A percentile compares a stretch with the other conserved stretches of the same genome.
phyloP scores from a whole-genome alignment of 2,329 filamentous ascomycete genomes.

The Pyricularia sp. region DNA sequence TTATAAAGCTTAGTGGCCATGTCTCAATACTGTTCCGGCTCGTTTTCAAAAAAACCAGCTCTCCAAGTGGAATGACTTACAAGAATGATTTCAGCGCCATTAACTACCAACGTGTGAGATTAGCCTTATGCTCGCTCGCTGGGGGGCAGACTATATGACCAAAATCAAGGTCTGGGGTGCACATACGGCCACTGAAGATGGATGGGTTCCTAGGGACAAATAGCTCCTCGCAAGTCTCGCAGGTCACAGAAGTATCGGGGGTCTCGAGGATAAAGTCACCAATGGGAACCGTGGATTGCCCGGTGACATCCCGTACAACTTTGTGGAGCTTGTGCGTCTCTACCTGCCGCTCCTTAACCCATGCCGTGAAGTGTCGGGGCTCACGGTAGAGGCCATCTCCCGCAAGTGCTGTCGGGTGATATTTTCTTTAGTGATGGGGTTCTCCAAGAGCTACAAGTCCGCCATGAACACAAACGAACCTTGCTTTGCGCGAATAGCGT shows the following conservation, averaged over 20 bases:
- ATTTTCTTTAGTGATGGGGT: not conserved
- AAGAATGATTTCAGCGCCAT: conserved; percentile 16
- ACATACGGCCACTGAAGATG: conserved; percentile 6
- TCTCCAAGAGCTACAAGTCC: not conserved
- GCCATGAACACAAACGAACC: conserved; percentile 8
- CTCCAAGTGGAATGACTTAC: not conserved
- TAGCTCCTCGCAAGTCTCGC: conserved; percentile 31
- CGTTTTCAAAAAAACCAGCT: not conserved
- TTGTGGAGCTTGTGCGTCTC: conserved; percentile 28
- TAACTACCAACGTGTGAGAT: not conserved
- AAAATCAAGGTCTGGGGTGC: not conserved
- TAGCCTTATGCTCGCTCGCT: not conserved
- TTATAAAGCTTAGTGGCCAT: not conserved
- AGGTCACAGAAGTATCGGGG: conserved; percentile 26
- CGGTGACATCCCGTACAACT: conserved; percentile 19
- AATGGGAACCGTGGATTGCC: conserved; percentile 26
- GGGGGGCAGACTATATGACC: not conserved
- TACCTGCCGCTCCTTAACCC: conserved; percentile 22
- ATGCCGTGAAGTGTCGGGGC: conserved; percentile 29
- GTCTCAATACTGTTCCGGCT: not conserved
- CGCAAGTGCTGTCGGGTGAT: conserved; percentile 17
- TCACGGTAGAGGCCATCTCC: conserved; percentile 29
- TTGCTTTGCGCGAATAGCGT: conserved; percentile 16
- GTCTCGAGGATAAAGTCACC: conserved; percentile 30
- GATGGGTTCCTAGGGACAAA: conserved; percentile 18